These are phyloP conservation scores for Olyra latifolia DNA, from an alignment of 176 grass and related monocot genomes.

Conservation along the genomic window DNA sequence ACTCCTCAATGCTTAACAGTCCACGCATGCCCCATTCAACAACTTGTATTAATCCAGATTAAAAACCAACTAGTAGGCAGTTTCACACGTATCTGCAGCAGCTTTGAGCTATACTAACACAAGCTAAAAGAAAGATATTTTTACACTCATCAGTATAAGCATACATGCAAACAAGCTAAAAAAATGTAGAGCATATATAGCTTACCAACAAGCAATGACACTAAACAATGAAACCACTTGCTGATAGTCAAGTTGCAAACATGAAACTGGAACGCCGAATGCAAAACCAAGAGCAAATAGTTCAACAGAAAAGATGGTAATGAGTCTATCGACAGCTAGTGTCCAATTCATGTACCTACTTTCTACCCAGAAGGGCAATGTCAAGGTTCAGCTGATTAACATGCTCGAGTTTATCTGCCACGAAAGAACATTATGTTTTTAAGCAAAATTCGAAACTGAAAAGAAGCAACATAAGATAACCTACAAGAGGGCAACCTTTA, in stretches of 20 bases:
- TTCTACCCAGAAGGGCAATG: conserved; percentile 77
- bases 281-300: conserved; percentile 14
- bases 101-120: neutral
- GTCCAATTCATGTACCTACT: conserved; percentile 68
- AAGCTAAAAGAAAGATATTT: conserved; percentile 17
- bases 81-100: conserved; percentile 1
- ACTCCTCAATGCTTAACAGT: neutral
- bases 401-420: conserved; percentile 76
- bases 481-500: conserved; percentile 46
- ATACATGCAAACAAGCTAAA: conserved; percentile 21
- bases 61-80: neutral
- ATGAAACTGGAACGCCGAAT: neutral
- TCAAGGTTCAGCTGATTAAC: conserved; percentile 84
- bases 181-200: conserved; percentile 13
- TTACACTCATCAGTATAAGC: neutral
- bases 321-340: neutral
- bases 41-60: conserved; percentile 12
- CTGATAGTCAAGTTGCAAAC: conserved; percentile 5
- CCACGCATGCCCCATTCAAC: neutral
- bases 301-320: conserved; percentile 22
- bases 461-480: conserved; percentile 13
- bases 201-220: conserved; percentile 6
- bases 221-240: conserved; percentile 26
- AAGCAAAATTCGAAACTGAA: conserved; percentile 12
- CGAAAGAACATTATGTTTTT: conserved; percentile 22